phyloP scores from a whole-genome alignment of 1,284 basidiomycete species.

The Puccinia novopanici region DNA sequence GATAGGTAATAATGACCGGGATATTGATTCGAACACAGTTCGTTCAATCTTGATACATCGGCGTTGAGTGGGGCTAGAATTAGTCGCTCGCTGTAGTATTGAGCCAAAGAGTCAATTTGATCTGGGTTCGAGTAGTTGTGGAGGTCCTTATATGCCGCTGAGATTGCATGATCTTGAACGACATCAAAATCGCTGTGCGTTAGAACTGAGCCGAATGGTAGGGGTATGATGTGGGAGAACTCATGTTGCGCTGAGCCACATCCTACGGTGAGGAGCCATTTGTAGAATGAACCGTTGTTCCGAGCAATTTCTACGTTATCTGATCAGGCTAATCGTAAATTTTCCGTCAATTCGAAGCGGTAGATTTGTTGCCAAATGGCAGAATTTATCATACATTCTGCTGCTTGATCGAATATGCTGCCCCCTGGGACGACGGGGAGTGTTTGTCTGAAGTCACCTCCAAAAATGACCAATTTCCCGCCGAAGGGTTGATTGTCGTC shows the following conservation, averaged over 20 bases:
- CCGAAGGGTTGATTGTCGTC: conserved; percentile 7
- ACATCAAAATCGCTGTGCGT: neutral
- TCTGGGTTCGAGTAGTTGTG: neutral
- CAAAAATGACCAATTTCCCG: no score
- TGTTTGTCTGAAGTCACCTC: conserved; percentile 25
- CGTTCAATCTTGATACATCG: neutral
- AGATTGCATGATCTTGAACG: neutral
- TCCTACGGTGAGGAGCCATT: neutral
- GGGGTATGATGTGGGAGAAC: neutral
- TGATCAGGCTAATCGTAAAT: neutral
- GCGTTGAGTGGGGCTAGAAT: neutral
- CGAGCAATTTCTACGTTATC: neutral
- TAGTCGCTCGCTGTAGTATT: neutral
- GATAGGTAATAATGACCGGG: neutral
- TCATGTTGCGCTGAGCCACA: neutral
- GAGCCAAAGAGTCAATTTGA: neutral
- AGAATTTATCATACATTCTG: no score
- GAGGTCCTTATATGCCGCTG: neutral
- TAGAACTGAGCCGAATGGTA: neutral
- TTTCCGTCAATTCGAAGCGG: neutral
- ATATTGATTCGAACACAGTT: neutral
- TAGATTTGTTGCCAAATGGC: conserved; percentile 8
- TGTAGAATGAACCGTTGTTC: neutral
- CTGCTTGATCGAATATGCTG: neutral
- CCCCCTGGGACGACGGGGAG: no score